Evolutionary conservation across 2,329 filamentous ascomycete genomes (phyloP), one percentile per base, ranked within the genome.

Genomic region (Dendrostoma leiphaemia): DNA sequence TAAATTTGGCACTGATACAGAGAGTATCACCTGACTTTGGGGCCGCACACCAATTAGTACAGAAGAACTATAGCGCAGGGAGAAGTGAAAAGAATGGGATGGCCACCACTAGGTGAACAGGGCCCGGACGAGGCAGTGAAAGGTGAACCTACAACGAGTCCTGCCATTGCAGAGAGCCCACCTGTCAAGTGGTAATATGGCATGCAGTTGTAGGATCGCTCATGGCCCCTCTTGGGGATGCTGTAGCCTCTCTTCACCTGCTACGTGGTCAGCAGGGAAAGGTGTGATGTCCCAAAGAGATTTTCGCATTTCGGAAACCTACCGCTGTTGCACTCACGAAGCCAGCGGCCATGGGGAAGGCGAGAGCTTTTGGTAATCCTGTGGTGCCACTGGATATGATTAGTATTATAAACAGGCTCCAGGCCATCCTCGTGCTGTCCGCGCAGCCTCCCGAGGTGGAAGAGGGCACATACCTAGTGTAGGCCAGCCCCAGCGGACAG

Each of bases 181-280:
- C 88, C 88, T 0, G 89, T 91, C 13, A 87, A 88, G 67, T 92
- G 89, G 64, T 91, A 91, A 29, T 90, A 72, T 0, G 76, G 88
- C 88, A 91, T 91, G 68, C 86, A 89, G 64, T 84, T 81, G 64
- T 91, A 91, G 80, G 85, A 90, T 24, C 85, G 74, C 65, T 90
- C 84, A 45, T 65, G 59, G 58, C 73, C 57, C 53, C 63, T 55
- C 23, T 63, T 46, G 15, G 53, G 8, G 26, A 48, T 26, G 17
- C 37, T 29, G 38, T 46, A 49, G 7, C 56, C 53, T 3, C 21
- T 46, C 6, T 29, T 44, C 23, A 41, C 56, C 31, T 46, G 23
- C 23, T 5, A 21, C 28, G 6, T 29, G 15, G 41, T 51, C 29
- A 51, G 40, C 17, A 35, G n/a, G 6, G n/a, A 19, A 6, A 24